These are phyloP conservation scores for Rhizopogon vinicolor DNA, from an alignment of 768 basidiomycete genomes.

Conservation along the genomic window DNA sequence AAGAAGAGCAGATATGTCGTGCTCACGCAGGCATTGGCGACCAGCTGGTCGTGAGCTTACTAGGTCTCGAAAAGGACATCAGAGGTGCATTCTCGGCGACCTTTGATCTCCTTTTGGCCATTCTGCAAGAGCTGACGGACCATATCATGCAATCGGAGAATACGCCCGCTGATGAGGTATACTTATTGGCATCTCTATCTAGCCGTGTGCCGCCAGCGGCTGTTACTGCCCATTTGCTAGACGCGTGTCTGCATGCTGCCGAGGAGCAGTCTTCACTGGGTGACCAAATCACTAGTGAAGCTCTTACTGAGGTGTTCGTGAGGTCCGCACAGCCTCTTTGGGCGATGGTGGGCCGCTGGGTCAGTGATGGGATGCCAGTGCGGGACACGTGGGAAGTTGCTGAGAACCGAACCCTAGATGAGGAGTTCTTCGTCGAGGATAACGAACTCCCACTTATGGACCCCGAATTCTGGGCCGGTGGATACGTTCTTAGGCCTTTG, in stretches of 20 bases:
- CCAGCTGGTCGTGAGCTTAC: constrained; percentile 52
- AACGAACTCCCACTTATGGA: constrained; percentile 61
- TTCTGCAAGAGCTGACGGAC: constrained; percentile 34
- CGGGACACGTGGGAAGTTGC: constrained; percentile 26
- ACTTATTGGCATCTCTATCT: constrained; percentile 37
- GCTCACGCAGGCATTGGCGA: constrained; percentile 45
- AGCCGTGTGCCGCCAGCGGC: constrained; percentile 43
- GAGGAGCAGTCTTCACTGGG: constrained; percentile 58
- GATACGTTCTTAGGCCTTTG: constrained; percentile 53
- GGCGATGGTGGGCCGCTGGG: constrained; percentile 68
- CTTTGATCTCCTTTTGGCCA: constrained; percentile 51
- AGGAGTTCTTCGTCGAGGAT: constrained; percentile 80
- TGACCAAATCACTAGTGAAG: constrained; percentile 48
- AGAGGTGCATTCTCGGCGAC: constrained; percentile 51
- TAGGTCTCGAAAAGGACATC: constrained; percentile 57
- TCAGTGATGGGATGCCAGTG: constrained; percentile 66
- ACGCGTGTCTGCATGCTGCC: constrained; percentile 52
- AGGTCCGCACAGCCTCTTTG: constrained; percentile 67
- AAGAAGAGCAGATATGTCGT: constrained; percentile 64
- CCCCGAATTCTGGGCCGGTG: constrained; percentile 78
- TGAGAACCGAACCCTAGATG: constrained; percentile 37
- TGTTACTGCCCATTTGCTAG: constrained; percentile 55
- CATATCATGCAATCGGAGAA: constrained; percentile 25
- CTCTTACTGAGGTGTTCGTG: constrained; percentile 59
- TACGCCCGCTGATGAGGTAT: constrained; percentile 28